A percentile compares a stretch with the other conserved stretches of the same genome.
Evolutionary conservation across 176 grass and related monocot species (phyloP).

Genomic region (Aechmea fasciata): DNA sequence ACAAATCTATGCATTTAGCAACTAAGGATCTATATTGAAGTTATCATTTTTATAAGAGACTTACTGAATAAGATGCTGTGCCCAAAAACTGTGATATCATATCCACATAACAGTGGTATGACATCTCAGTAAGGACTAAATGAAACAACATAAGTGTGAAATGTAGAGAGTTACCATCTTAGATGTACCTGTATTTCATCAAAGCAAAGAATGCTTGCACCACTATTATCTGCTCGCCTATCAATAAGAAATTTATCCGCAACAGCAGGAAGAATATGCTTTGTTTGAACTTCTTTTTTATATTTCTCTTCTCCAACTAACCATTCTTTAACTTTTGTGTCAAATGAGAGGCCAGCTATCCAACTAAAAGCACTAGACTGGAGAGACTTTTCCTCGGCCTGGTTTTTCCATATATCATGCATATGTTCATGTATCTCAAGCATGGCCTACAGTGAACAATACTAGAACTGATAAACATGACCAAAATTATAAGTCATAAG

Average conservation of each 20-base stretch:
- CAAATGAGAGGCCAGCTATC: constrained; percentile 77
- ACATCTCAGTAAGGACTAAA: neutral
- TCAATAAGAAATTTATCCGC: constrained; percentile 92
- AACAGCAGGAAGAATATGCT: constrained; percentile 90
- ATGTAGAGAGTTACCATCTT: constrained; percentile 12
- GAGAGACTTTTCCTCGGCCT: constrained; percentile 26
- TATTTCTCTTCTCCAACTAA: constrained; percentile 88
- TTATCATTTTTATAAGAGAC: no score
- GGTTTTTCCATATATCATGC: constrained; percentile 84
- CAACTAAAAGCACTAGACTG: constrained; percentile 50
- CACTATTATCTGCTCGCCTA: constrained; percentile 69
- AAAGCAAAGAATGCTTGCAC: constrained; percentile 97
- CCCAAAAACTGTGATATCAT: neutral
- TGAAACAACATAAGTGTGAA: neutral
- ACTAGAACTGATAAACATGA: neutral
- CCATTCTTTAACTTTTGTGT: constrained; percentile 88
- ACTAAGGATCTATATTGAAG: no score
- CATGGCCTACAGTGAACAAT: constrained; percentile 57
- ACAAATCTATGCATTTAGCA: no score
- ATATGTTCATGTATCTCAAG: constrained; percentile 96
- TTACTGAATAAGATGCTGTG: no score
- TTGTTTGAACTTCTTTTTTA: constrained; percentile 64
- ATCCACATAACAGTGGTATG: neutral
- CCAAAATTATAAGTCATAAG: neutral
- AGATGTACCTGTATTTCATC: constrained; percentile 85